Base-by-base conservation (phyloP, 2,329 filamentous ascomycete species). In the Ascochyta viciae-villosae region DNA sequence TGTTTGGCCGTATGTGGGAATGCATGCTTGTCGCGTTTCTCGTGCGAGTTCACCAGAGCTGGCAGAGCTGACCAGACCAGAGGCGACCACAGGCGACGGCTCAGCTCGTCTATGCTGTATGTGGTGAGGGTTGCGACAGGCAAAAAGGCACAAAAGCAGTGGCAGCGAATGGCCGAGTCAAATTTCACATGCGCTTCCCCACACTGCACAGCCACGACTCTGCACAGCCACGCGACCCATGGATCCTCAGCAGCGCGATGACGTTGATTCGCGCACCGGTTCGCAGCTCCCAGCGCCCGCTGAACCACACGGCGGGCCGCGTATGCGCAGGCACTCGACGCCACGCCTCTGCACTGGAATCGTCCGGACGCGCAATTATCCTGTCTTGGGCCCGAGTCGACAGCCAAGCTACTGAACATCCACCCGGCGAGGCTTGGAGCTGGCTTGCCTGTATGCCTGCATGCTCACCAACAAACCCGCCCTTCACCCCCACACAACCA, bases 1-100 rank as follows among this genome's bases (percentile, higher is more conserved):
- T 77, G 61, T 82, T 74, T 10, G 83, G 81, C 51, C 78, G 77
- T 50, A 86, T 79, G 50, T 72, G 66, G 33, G 78, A 76, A 60
- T 81, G 79, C 74, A 80, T 80, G 53, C 52, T 19, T 13, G 27
- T 46, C 50, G 59, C 44, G 46, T 16, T 39, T 45, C 9, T 33
- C 6, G 46, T 53, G 40, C 15, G 7, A 26, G 8, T 0, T 57
- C 37, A 59, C 52, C 54, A 45, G 46, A 50, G 45, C 19, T 3
- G 19, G 16, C 16, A 16, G 16, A 16, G 16, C 16, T 16, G 16
- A 16, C 2, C 19, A 19, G 19, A 19, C 2, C 19, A 19, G 19
- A 19, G 19, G 19, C 19, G 19, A 19, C 19, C 19, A 19, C 62
- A 64, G 58, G 53, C 54, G 24, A 62, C 53, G 40, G 38, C 23